A percentile compares a stretch with the other conserved stretches of the same genome.
phyloP scores from a whole-genome alignment of 2,329 filamentous ascomycete species.

The Exophiala bonariae region DNA sequence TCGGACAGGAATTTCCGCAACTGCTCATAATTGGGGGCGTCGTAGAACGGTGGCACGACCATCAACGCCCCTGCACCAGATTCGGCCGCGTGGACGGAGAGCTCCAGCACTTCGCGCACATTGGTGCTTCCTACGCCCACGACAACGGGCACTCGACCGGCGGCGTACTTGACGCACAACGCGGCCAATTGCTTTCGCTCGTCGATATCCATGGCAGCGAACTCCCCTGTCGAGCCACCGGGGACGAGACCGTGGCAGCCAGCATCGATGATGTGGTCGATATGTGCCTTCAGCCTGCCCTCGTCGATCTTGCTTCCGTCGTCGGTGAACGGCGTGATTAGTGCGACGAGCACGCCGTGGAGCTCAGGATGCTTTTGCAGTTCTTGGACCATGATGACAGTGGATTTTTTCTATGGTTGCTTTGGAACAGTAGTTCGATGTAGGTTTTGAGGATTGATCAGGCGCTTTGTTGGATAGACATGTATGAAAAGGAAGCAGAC shows the following conservation, averaged over 20 bases:
- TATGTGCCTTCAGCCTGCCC: constrained; percentile 42
- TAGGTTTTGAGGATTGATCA: no score
- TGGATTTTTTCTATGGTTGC: constrained; percentile 1
- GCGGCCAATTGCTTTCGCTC: constrained; percentile 50
- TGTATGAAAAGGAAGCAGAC: no score
- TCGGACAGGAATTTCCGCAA: constrained; percentile 43
- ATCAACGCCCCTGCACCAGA: constrained; percentile 46
- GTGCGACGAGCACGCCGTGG: constrained; percentile 51
- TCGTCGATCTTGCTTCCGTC: constrained; percentile 45
- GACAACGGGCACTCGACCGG: constrained; percentile 43
- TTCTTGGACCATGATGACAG: no score
- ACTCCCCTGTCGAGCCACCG: constrained; percentile 53
- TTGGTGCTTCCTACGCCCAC: constrained; percentile 48
- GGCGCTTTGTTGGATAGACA: no score
- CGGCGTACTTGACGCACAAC: constrained; percentile 38
- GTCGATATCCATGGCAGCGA: constrained; percentile 44
- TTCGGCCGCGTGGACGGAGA: constrained; percentile 41
- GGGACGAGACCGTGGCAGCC: constrained; percentile 54
- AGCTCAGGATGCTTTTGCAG: constrained; percentile 1
- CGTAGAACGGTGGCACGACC: constrained; percentile 54
- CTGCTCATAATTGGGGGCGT: constrained; percentile 42
- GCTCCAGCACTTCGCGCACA: constrained; percentile 42
- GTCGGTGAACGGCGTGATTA: constrained; percentile 50
- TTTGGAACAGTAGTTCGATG: not conserved
- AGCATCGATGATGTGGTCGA: constrained; percentile 45